Conservation (phyloP, 148 eudicot genomes). For the Agrostemma githago region DNA sequence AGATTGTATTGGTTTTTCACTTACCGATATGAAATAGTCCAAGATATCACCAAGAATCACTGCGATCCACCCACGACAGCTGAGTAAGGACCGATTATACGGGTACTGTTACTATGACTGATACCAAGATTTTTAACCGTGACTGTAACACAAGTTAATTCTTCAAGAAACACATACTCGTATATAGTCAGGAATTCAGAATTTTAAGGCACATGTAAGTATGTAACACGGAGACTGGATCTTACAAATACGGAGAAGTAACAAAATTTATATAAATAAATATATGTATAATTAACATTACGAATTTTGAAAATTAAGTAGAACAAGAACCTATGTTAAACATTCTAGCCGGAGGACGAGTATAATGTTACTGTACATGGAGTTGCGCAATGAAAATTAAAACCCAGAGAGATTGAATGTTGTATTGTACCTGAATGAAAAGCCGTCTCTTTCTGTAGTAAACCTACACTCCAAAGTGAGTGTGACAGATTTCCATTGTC, state of each 20-base stretch:
- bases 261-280: background rate
- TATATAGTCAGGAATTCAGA: background rate
- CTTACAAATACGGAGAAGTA: background rate
- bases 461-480: constrained; percentile 4
- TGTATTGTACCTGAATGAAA: constrained; percentile 26
- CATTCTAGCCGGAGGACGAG: background rate
- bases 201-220: background rate
- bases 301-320: background rate
- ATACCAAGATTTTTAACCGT: too few species aligned
- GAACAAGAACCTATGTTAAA: constrained; percentile 5
- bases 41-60: background rate
- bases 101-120: too few species aligned
- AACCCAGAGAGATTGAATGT: constrained; percentile 1
- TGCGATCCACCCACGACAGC: too few species aligned
- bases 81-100: too few species aligned
- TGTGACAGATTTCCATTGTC: background rate
- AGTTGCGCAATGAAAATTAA: constrained; percentile 1
- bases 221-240: background rate
- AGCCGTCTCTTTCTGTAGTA: constrained; percentile 3
- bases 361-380: constrained; percentile 18
- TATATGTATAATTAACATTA: background rate
- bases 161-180: background rate
- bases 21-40: too few species aligned
- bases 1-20: too few species aligned
- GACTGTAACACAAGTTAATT: background rate